Percentiles rank a stretch among this genome's conserved stretches.
phyloP scores from a whole-genome alignment of 2,329 filamentous ascomycete genomes.

The Gyromitra esculenta region DNA sequence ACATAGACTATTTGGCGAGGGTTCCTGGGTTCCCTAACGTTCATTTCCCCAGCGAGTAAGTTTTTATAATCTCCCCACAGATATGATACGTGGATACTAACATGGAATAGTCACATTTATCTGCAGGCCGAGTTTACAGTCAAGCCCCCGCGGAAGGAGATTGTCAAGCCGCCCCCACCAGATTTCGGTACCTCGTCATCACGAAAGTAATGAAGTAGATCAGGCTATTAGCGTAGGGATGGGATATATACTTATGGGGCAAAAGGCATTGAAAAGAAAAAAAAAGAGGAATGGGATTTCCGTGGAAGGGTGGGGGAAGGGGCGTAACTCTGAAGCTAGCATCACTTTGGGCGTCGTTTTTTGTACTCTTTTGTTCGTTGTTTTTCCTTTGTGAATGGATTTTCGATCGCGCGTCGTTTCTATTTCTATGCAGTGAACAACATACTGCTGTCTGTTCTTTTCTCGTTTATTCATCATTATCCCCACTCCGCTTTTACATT shows the following conservation, averaged over 20 bases:
- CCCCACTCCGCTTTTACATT: conserved; percentile 52
- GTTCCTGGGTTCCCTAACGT: conserved; percentile 93
- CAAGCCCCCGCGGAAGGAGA: conserved; percentile 83
- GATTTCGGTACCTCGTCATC: conserved; percentile 67
- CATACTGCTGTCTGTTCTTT: conserved; percentile 52
- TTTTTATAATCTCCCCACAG: conserved; percentile 27
- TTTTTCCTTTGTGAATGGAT: conserved; percentile 55
- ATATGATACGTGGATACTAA: conserved; percentile 18
- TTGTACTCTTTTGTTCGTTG: conserved; percentile 61
- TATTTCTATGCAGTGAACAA: conserved; percentile 51
- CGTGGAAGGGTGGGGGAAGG: conserved; percentile 5
- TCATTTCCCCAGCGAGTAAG: conserved; percentile 84
- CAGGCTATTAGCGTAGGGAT: not conserved
- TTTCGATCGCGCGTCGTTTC: conserved; percentile 44
- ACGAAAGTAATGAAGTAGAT: conserved; percentile 41
- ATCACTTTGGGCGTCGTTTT: conserved; percentile 61
- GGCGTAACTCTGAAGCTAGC: conserved; percentile 62
- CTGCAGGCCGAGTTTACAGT: conserved; percentile 89
- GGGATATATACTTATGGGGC: conserved; percentile 25
- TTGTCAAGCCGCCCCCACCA: conserved; percentile 69
- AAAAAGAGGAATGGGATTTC: conserved; percentile 38
- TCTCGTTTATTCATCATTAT: conserved; percentile 54
- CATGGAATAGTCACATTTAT: conserved; percentile 72
- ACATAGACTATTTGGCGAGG: conserved; percentile 82
- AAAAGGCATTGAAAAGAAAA: conserved; percentile 38